Evolutionary conservation across 371 early-diverging fungal genomes (phyloP), one percentile per base, ranked within the genome.

Genomic region (Saksenaea oblongispora): DNA sequence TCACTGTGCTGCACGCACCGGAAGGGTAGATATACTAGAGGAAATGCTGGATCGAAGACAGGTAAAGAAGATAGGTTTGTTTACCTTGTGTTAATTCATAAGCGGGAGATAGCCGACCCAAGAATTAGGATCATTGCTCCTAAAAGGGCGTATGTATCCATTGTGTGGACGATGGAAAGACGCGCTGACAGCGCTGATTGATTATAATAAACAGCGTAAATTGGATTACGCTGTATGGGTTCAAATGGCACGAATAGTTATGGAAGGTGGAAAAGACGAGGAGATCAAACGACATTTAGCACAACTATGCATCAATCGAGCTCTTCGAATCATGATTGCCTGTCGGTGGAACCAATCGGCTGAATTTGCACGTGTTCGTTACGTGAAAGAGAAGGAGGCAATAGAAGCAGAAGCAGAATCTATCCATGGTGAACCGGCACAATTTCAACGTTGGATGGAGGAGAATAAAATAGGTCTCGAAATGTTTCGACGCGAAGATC

Each of bases 221-320:
- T 58, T 68, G 13, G 79, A 81, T 58, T 81, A 81, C 58, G 51
- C 67, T 36, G 67, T 72, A 24, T 81, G 77, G 79, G 34, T 69
- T 14, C 71, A 71, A 57, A 65, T 72, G 61, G 34, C 55, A 24
- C 0, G 22, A 10, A 18, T 47, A 1, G 22, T 47, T 22, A 47
- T 47, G 51, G 55, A 58, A 35, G 56, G 41, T 15, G 24, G 35
- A 34, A n/a, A 41, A 44, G 18, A 44, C 22, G 18, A 36, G 17
- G 57, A 56, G 3, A 74, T 78, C 71, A 31, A 67, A 13, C 54
- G 64, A 24, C 71, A 78, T 64, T 24, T 81, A n/a, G 82, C 82
- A 2, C 66, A 73, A 13, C 67, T 75, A 11, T 65, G 70, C 3
- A 63, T 78, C 24, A 41, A 65, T 10, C 75, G 82, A 24, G 68